phyloP scores from a whole-genome alignment of 192 early-diverging fungal species.

The Endogone sp. region DNA sequence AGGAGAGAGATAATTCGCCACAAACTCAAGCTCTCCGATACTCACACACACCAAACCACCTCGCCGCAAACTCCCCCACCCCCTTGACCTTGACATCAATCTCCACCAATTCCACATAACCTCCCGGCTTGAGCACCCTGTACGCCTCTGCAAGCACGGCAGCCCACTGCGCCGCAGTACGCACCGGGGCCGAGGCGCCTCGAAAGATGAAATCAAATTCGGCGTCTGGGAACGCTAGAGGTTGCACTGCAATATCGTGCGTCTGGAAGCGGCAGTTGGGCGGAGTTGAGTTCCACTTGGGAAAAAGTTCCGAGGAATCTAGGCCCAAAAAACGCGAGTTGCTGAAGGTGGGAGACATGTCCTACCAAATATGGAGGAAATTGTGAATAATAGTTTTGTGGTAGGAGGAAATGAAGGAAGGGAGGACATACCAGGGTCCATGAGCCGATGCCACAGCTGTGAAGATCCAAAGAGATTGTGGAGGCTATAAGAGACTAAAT shows the following conservation, averaged over 20 bases:
- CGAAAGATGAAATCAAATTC: constrained; percentile 43
- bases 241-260: constrained; percentile 18
- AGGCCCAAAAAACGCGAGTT: background rate
- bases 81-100: background rate
- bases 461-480: too few species aligned
- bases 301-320: background rate
- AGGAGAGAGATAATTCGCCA: constrained; percentile 8
- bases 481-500: background rate
- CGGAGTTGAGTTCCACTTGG: background rate
- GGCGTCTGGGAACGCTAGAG: constrained; percentile 34
- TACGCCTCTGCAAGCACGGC: constrained; percentile 12
- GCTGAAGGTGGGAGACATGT: background rate
- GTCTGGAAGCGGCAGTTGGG: background rate
- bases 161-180: background rate
- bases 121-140: constrained; percentile 34
- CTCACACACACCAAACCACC: constrained; percentile 5
- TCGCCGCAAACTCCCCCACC: background rate
- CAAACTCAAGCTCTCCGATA: background rate
- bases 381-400: background rate
- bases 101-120: constrained; percentile 37
- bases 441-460: background rate
- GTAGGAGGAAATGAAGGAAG: background rate
- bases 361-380: background rate
- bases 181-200: background rate
- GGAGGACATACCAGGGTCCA: background rate